Evolutionary conservation across 305 asterid species (phyloP).

Genomic region (Galium porrigens): DNA sequence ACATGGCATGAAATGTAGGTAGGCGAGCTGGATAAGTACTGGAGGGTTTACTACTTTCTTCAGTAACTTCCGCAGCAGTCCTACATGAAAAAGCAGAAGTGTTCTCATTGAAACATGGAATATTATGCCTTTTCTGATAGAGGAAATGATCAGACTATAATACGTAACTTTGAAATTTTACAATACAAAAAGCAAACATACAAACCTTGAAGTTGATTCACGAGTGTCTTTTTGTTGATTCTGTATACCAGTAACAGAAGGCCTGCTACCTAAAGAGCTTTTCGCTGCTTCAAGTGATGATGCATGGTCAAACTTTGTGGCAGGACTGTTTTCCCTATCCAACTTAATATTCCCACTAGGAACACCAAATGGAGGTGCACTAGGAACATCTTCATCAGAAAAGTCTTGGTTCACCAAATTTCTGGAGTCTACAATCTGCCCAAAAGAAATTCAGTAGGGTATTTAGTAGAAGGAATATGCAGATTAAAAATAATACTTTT

Average conservation of each 20-base stretch:
- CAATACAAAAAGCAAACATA: constrained; percentile 4
- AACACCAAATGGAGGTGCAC: constrained; percentile 42
- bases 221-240: constrained; percentile 16
- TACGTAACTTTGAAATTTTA: background rate
- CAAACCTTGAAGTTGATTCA: constrained; percentile 28
- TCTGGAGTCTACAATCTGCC: constrained; percentile 24
- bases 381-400: constrained; percentile 35
- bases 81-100: constrained; percentile 14
- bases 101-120: background rate
- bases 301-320: constrained; percentile 15
- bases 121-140: constrained; percentile 1
- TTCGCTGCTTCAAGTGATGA: constrained; percentile 16
- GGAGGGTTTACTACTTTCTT: constrained; percentile 21
- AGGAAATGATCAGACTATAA: background rate
- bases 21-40: constrained; percentile 27
- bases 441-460: constrained; percentile 12
- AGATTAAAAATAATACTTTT: background rate
- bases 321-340: constrained; percentile 19
- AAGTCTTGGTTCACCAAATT: constrained; percentile 16
- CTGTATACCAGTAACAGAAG: constrained; percentile 18
- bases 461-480: background rate
- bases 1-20: constrained; percentile 48
- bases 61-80: constrained; percentile 20
- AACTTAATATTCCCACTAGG: constrained; percentile 26
- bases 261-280: constrained; percentile 10